Evolutionary conservation across 2,329 filamentous ascomycete species (phyloP).

Genomic region (Microdochium paspali): DNA sequence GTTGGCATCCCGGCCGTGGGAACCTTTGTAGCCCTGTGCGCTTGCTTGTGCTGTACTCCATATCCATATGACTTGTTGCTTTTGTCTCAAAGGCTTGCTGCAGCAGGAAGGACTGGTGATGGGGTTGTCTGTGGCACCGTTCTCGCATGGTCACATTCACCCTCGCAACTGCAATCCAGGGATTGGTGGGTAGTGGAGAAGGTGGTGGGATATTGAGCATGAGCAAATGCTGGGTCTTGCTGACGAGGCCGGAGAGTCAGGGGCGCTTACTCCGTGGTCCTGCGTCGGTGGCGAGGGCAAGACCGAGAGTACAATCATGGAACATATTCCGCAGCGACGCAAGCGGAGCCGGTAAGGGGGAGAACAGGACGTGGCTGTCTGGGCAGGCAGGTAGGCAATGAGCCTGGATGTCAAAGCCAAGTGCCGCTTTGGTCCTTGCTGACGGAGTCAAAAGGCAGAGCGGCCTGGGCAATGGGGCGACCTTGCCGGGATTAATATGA

Average conservation of each 20-base stretch:
- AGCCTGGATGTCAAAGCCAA: background rate
- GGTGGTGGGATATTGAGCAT: background rate
- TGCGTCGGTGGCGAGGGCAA: background rate
- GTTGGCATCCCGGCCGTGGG: background rate
- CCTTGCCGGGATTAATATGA: too few relatives aligned
- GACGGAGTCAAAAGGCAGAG: background rate
- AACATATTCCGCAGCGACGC: background rate
- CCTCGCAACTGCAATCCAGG: background rate
- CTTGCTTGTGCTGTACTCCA: conserved; percentile 1
- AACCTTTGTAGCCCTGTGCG: too few relatives aligned
- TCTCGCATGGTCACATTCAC: background rate
- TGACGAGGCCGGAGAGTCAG: background rate
- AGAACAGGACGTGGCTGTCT: background rate
- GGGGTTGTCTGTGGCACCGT: background rate
- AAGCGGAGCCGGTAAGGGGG: background rate
- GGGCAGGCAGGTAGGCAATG: background rate
- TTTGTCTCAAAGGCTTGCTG: background rate
- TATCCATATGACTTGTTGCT: background rate
- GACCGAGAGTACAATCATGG: background rate
- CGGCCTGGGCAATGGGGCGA: too few relatives aligned
- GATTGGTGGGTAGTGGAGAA: background rate
- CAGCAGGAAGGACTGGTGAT: background rate
- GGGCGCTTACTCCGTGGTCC: background rate
- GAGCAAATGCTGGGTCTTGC: background rate
- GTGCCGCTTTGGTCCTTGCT: background rate